Conservation (phyloP, 1,284 basidiomycete genomes). For the Exsudoporus floridanus region DNA sequence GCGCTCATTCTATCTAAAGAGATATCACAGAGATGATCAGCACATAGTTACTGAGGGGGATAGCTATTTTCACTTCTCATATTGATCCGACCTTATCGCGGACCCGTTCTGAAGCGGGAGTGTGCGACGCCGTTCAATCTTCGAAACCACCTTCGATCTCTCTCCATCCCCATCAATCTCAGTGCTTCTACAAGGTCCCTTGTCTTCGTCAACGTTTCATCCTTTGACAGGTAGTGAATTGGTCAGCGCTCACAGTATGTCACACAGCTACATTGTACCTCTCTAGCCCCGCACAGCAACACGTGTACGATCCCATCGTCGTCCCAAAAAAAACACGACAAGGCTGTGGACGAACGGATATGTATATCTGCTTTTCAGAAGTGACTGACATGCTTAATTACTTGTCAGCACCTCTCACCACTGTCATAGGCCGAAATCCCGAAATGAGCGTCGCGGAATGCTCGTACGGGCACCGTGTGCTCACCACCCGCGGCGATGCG, state of each 20-base stretch:
- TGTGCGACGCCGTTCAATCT: slow-evolving; percentile 19
- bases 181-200: not conserved
- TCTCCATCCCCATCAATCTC: slow-evolving; percentile 12
- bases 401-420: not conserved
- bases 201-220: slow-evolving; percentile 7
- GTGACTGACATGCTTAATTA: slow-evolving; percentile 7
- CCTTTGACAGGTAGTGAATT: not conserved
- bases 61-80: slow-evolving; percentile 2
- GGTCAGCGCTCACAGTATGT: not conserved
- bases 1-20: slow-evolving; percentile 5
- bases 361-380: slow-evolving; percentile 7
- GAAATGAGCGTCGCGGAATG: slow-evolving; percentile 29
- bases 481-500: slow-evolving; percentile 18
- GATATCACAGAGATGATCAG: slow-evolving; percentile 14
- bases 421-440: slow-evolving; percentile 7
- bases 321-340: not conserved
- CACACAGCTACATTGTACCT: not conserved
- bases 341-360: slow-evolving; percentile 5
- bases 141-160: slow-evolving; percentile 8
- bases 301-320: slow-evolving; percentile 13
- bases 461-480: slow-evolving; percentile 10
- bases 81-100: slow-evolving; percentile 28
- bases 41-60: slow-evolving; percentile 8
- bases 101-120: slow-evolving; percentile 4
- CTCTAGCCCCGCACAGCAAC: slow-evolving; percentile 5